phyloP scores from a whole-genome alignment of 2,329 filamentous ascomycete species.

The Colletotrichum sp. region DNA sequence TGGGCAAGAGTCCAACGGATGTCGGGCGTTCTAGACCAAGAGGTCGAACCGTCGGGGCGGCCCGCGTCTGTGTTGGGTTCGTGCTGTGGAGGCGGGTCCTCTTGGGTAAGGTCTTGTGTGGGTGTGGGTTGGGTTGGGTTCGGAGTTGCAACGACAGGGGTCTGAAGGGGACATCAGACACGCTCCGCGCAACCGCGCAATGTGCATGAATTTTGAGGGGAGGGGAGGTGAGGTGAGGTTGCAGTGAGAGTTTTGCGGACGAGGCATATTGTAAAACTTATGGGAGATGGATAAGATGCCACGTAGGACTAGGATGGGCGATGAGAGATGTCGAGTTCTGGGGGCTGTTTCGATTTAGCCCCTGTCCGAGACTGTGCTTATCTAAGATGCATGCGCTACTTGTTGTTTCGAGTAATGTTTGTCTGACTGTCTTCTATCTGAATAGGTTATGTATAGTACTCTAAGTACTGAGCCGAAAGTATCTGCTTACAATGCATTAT shows the following conservation, averaged over 20 bases:
- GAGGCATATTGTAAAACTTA: background rate
- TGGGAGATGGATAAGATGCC: background rate
- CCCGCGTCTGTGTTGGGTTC: background rate
- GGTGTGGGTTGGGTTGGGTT: constrained; percentile 2
- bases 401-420: no score
- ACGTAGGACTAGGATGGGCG: background rate
- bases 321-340: no score
- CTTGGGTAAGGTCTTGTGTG: background rate
- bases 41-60: background rate
- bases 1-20: background rate
- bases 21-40: background rate
- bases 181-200: background rate
- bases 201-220: no score
- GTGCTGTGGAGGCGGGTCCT: background rate
- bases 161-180: background rate
- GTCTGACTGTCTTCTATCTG: no score
- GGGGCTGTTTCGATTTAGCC: no score
- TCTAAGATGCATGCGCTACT: no score
- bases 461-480: no score
- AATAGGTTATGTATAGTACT: no score
- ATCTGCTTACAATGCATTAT: no score
- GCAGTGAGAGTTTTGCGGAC: background rate
- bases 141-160: background rate
- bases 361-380: no score
- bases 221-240: no score